Evolutionary conservation across 306 rosid species (phyloP), one percentile per base, ranked within the genome.

Genomic region (Inga oerstediana): DNA sequence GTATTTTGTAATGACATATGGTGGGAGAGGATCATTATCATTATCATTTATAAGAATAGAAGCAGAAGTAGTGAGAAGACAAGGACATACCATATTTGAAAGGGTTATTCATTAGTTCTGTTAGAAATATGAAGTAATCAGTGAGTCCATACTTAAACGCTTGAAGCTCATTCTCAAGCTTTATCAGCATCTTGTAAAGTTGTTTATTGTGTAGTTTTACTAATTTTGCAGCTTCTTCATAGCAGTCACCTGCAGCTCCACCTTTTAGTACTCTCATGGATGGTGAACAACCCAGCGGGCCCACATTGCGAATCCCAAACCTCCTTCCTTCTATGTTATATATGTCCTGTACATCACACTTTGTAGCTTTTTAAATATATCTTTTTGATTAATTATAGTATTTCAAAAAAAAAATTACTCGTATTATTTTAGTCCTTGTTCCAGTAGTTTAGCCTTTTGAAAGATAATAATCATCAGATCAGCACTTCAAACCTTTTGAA

Each of bases 41-140:
- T 22, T 22, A 59, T 59, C 65, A 22, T 3, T 8, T 6, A 22
- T 59, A 22, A 59, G 24, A 59, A 22, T 9, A 10, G 14, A n/a
- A 22, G 32, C 13, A 59, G 32, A 20, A 2, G 65, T 59, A 59
- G 32, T n/a, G 32, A 27, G 70, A 13, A 64, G 70, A 43, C 8
- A 27, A 32, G 71, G 71, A 75, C 66, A 8, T 52, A 34, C 79
- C 79, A 52, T 51, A 34, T 52, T 52, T 86, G 32, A 79, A 44
- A 74, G 93, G 89, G 54, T 72, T 17, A 4, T 75, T 69, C 4
- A 81, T 59, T 76, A 84, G 83, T 62, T 78, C 17, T 65, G 43
- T 65, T 32, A 65, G 71, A 32, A 65, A 65, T 65, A 11, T 27
- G 43, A 32, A 65, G 16, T 65, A 65, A 65, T 30, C 71, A 32